These are phyloP conservation scores for Globisporangium sylvaticum DNA, from an alignment of 352 stramenopile species.

Conservation along the genomic window DNA sequence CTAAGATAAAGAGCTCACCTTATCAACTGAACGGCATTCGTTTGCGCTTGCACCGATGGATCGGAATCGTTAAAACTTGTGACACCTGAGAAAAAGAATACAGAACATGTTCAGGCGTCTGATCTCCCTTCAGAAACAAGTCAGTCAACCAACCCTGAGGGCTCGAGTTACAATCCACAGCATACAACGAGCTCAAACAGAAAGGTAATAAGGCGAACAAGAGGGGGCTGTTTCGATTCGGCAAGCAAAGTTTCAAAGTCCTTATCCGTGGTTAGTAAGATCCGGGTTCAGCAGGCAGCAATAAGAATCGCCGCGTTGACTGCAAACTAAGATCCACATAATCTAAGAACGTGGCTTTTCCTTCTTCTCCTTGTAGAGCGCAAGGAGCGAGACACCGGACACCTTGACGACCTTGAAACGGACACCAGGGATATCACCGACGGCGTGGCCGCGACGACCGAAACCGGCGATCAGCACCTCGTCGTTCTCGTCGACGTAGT, in stretches of 20 bases:
- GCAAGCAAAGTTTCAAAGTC: conserved; percentile 22
- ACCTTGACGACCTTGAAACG: conserved; percentile 99
- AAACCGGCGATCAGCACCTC: conserved; percentile 99
- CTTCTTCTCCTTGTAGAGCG: conserved; percentile 99
- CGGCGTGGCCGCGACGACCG: conserved; percentile 98
- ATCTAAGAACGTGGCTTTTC: conserved; percentile 99
- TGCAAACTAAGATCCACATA: conserved; percentile 18
- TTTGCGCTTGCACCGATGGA: no score
- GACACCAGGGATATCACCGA: conserved; percentile 99
- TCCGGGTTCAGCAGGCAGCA: conserved; percentile 6
- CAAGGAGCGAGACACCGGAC: conserved; percentile 97
- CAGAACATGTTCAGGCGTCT: no score
- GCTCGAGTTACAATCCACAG: not conserved
- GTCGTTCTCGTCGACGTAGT: conserved; percentile 99
- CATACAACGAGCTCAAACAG: not conserved
- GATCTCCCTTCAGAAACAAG: no score
- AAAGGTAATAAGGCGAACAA: not conserved
- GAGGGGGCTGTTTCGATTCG: conserved; percentile 4
- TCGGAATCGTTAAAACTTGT: no score
- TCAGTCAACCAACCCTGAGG: not conserved
- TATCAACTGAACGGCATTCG: no score
- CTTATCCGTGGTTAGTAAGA: conserved; percentile 20
- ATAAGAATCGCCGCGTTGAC: not conserved
- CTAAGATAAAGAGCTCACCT: no score
- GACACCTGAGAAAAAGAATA: no score